phyloP scores from a whole-genome alignment of 768 basidiomycete genomes.

The Leucocoprinus leucothites region DNA sequence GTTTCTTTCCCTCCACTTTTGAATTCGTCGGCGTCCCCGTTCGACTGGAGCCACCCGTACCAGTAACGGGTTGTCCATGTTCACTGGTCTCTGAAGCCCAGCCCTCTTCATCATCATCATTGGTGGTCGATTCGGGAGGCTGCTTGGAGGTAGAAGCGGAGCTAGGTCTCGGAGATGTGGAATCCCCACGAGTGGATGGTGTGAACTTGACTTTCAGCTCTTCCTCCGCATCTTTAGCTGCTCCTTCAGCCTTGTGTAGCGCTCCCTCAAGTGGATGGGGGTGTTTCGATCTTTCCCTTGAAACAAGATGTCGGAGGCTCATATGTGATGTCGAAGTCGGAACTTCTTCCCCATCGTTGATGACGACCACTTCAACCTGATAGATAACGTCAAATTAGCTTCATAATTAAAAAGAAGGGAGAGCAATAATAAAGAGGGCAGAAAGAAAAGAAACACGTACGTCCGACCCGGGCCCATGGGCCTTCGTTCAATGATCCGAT shows the following conservation, averaged over 20 bases:
- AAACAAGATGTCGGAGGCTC: constrained; percentile 59
- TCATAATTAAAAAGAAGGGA: neutral
- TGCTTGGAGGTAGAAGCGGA: constrained; percentile 12
- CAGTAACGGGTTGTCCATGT: constrained; percentile 16
- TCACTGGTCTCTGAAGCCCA: constrained; percentile 60
- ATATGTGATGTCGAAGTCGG: constrained; percentile 38
- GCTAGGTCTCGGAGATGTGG: neutral
- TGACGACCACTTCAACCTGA: constrained; percentile 8
- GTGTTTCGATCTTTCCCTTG: constrained; percentile 16
- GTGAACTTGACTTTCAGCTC: constrained; percentile 12
- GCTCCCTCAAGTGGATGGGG: constrained; percentile 15
- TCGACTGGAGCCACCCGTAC: neutral
- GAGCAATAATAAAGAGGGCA: constrained; percentile 2
- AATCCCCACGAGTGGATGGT: neutral
- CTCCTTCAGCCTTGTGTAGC: constrained; percentile 23
- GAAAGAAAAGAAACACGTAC: constrained; percentile 18
- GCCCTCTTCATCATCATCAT: constrained; percentile 54
- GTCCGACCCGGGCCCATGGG: constrained; percentile 22
- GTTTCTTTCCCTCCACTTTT: constrained; percentile 13
- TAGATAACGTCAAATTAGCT: neutral
- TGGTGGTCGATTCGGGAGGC: constrained; percentile 12
- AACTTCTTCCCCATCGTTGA: neutral
- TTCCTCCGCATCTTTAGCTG: constrained; percentile 15
- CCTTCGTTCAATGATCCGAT: constrained; percentile 24
- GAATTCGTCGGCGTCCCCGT: neutral